A percentile compares a stretch with the other conserved stretches of the same genome.
Conservation (phyloP, 345 rosid genomes). For the Citropsis articulata region DNA sequence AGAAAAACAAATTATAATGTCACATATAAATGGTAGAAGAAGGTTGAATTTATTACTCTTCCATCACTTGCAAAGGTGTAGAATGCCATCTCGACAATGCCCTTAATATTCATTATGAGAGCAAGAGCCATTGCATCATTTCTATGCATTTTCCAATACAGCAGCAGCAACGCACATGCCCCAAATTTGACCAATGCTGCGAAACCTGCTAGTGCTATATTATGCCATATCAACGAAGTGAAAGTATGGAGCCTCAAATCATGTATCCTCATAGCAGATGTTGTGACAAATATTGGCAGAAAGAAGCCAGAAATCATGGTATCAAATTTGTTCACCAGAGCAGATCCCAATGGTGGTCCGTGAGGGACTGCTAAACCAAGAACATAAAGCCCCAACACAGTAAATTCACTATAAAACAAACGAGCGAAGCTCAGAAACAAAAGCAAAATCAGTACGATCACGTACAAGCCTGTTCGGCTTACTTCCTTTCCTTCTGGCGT, state of each 20-base stretch:
- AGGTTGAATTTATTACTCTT: not conserved
- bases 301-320: constrained; percentile 5
- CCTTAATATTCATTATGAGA: not conserved
- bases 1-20: not conserved
- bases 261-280: constrained; percentile 21
- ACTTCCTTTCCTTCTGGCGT: not conserved
- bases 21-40: no score
- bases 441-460: not conserved
- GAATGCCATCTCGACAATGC: not conserved
- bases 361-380: constrained; percentile 20
- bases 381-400: constrained; percentile 6
- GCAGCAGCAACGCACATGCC: not conserved
- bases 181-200: not conserved
- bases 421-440: not conserved
- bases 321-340: constrained; percentile 25
- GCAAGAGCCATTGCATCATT: not conserved
- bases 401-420: not conserved
- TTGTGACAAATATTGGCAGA: constrained; percentile 19
- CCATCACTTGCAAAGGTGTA: not conserved
- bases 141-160: constrained; percentile 13
- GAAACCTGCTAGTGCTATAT: not conserved
- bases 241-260: not conserved
- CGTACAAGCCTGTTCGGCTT: not conserved
- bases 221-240: not conserved
- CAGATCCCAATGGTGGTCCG: constrained; percentile 30